phyloP scores from a whole-genome alignment of 495 filamentous ascomycete species.

The Hyaloscypha hepaticicola region DNA sequence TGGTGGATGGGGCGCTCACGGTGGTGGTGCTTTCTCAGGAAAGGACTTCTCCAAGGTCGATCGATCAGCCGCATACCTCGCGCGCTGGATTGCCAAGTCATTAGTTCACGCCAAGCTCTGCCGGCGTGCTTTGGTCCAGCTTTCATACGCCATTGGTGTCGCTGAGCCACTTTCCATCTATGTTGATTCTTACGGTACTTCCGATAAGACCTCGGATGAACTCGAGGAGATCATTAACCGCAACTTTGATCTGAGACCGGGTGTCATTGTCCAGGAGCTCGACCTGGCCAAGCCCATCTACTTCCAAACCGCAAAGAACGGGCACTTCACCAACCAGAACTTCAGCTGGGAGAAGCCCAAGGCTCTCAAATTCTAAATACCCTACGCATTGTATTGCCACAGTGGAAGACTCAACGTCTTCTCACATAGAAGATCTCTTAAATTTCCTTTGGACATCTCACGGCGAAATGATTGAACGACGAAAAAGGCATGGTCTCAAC shows the following conservation, averaged over 20 bases:
- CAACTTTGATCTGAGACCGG: constrained; percentile 96
- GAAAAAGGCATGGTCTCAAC: constrained; percentile 35
- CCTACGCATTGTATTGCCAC: constrained; percentile 34
- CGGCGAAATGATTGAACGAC: constrained; percentile 34
- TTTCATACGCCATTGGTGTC: constrained; percentile 99
- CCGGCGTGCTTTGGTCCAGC: constrained; percentile 90
- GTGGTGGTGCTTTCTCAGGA: constrained; percentile 99
- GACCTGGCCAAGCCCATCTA: constrained; percentile 96
- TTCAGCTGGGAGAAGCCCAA: constrained; percentile 99
- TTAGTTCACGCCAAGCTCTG: constrained; percentile 84
- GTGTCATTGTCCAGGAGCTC: constrained; percentile 97
- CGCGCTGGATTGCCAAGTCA: constrained; percentile 98
- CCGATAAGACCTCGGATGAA: constrained; percentile 69
- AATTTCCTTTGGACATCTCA: constrained; percentile 33
- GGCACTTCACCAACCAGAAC: constrained; percentile 98
- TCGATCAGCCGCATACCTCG: constrained; percentile 94
- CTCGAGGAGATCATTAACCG: constrained; percentile 87
- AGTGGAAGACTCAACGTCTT: constrained; percentile 48
- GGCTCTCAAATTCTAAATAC: constrained; percentile 77
- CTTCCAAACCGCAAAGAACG: constrained; percentile 97
- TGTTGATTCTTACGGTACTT: constrained; percentile 84
- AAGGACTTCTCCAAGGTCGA: constrained; percentile 99
- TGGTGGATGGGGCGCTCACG: constrained; percentile 99
- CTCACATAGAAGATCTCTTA: constrained; percentile 30
- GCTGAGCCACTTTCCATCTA: constrained; percentile 92